A percentile compares a stretch with the other conserved stretches of the same genome.
Evolutionary conservation across 257 asterid genomes (phyloP).

Genomic region (Forsythia suspensa): DNA sequence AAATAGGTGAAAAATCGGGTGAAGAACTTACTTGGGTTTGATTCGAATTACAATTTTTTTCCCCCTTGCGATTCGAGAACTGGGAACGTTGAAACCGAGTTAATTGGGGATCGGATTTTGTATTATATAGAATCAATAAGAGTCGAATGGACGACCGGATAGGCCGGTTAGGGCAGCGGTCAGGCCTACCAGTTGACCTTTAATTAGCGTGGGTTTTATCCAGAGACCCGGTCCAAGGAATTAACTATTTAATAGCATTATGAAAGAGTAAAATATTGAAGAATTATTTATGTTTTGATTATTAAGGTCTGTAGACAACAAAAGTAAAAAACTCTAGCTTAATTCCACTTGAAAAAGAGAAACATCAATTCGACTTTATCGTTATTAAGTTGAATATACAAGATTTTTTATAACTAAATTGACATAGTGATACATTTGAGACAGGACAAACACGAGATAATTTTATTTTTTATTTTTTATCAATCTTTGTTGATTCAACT

Average conservation of each 20-base stretch:
- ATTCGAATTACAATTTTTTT: conserved; percentile 16
- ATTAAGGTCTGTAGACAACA: too few relatives aligned
- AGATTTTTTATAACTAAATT: too few relatives aligned
- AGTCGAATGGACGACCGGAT: conserved; percentile 48
- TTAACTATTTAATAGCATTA: too few relatives aligned
- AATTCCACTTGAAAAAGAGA: too few relatives aligned
- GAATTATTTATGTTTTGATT: too few relatives aligned
- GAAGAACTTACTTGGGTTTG: conserved; percentile 50
- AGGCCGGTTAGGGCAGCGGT: conserved; percentile 49
- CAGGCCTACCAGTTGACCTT: conserved; percentile 9
- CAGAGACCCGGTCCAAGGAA: conserved; percentile 13
- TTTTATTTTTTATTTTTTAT: too few relatives aligned
- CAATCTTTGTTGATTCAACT: too few relatives aligned
- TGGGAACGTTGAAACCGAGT: conserved; percentile 46
- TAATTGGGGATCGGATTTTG: conserved; percentile 31
- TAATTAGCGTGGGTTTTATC: conserved; percentile 9
- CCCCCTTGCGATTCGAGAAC: conserved; percentile 36
- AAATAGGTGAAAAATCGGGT: conserved; percentile 1
- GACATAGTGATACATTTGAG: too few relatives aligned
- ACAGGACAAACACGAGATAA: too few relatives aligned
- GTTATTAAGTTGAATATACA: too few relatives aligned
- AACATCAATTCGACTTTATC: too few relatives aligned
- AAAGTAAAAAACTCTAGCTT: too few relatives aligned
- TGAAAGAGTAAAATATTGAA: background rate
- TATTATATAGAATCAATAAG: conserved; percentile 22